A percentile compares a stretch with the other conserved stretches of the same genome.
Evolutionary conservation across 2,329 filamentous ascomycete species (phyloP).

Genomic region (Talaromyces sp.): DNA sequence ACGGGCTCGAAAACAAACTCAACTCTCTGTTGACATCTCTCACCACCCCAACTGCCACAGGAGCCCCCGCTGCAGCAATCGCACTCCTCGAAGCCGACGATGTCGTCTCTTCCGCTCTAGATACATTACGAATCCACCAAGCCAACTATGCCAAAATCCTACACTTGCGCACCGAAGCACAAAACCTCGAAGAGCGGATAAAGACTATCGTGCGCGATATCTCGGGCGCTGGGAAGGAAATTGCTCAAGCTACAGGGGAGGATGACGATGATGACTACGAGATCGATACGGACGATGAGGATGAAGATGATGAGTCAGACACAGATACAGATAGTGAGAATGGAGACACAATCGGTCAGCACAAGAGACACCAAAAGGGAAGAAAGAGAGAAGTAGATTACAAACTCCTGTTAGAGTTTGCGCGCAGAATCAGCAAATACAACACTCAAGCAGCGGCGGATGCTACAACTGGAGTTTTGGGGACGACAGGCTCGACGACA

Average conservation of each 20-base stretch:
- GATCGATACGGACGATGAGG: constrained; percentile 29
- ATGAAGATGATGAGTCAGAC: constrained; percentile 30
- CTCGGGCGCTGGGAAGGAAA: constrained; percentile 40
- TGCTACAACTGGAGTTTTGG: constrained; percentile 29
- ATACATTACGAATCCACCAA: constrained; percentile 44
- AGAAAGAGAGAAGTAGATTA: constrained; percentile 43
- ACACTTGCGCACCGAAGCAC: constrained; percentile 39
- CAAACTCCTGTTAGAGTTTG: constrained; percentile 43
- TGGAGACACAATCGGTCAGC: constrained; percentile 25
- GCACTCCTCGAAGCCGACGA: constrained; percentile 44
- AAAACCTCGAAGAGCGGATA: constrained; percentile 39
- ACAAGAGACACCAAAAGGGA: constrained; percentile 15
- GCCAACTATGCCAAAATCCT: constrained; percentile 44
- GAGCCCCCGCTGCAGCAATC: constrained; percentile 40
- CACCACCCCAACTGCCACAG: constrained; percentile 43
- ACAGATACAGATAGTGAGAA: constrained; percentile 28
- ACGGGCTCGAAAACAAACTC: constrained; percentile 42
- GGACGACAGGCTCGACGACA: constrained; percentile 21
- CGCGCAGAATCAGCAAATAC: constrained; percentile 47
- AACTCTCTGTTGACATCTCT: constrained; percentile 41
- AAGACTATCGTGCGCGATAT: constrained; percentile 42
- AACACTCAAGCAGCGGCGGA: constrained; percentile 45
- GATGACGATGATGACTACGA: constrained; percentile 31
- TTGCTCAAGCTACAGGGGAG: constrained; percentile 30
- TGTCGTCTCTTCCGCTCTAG: constrained; percentile 38